A percentile compares a stretch with the other conserved stretches of the same genome.
phyloP scores from a whole-genome alignment of 2,329 filamentous ascomycete genomes.

The Cytospora chrysosperma region DNA sequence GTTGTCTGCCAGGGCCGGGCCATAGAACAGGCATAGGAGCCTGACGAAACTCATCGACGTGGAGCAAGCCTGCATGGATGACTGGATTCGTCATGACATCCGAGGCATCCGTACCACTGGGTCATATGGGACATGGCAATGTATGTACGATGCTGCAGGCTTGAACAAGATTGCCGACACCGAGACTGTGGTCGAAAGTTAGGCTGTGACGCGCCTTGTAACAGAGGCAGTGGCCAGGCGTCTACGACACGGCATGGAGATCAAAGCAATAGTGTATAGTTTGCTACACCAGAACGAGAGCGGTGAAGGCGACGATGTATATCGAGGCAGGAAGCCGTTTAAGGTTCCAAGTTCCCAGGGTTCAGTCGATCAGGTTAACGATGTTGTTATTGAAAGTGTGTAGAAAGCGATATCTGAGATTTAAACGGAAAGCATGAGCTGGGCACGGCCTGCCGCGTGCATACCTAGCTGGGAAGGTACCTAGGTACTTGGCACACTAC shows the following conservation, averaged over 20 bases:
- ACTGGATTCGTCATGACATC: slow-evolving; percentile 4
- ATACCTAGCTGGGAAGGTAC: too few species aligned
- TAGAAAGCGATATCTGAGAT: too few species aligned
- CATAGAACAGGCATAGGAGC: neutral
- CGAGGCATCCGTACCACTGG: neutral
- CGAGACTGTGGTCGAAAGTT: neutral
- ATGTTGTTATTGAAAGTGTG: too few species aligned
- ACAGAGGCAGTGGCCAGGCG: neutral
- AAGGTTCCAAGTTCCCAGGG: too few species aligned
- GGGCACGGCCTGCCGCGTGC: too few species aligned
- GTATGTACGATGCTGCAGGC: neutral
- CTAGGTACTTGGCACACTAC: too few species aligned
- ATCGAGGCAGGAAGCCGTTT: too few species aligned
- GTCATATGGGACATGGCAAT: neutral
- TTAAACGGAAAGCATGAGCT: too few species aligned
- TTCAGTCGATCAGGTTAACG: too few species aligned
- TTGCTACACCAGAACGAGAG: too few species aligned
- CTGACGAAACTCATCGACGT: neutral
- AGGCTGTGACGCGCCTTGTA: neutral
- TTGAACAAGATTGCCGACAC: neutral
- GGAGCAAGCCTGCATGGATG: slow-evolving; percentile 1
- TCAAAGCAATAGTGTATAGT: neutral
- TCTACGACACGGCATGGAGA: neutral
- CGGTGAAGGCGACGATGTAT: too few species aligned
- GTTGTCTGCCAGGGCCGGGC: too few species aligned